phyloP scores from a whole-genome alignment of 1,284 basidiomycete genomes.

The Trichosporon sp. region DNA sequence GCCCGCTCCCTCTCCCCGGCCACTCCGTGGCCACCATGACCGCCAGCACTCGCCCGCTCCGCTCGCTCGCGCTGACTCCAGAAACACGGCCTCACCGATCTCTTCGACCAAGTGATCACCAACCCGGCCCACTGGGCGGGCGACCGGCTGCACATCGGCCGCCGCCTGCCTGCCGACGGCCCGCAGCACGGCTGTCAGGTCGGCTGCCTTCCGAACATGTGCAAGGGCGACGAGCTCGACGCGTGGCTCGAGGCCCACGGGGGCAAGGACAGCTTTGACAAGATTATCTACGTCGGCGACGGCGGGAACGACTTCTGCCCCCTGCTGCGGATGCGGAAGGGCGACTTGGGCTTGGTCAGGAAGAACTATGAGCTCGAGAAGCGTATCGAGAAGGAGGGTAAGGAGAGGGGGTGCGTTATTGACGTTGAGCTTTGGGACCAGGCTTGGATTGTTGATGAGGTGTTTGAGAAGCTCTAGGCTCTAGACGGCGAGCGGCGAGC shows the following conservation, averaged over 20 bases:
- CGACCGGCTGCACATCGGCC: slow-evolving; percentile 68
- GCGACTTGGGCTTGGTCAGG: slow-evolving; percentile 58
- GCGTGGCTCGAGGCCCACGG: slow-evolving; percentile 67
- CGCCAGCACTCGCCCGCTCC: not conserved
- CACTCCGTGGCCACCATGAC: not conserved
- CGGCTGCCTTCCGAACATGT: slow-evolving; percentile 96
- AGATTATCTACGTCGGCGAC: slow-evolving; percentile 87
- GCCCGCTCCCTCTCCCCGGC: no score
- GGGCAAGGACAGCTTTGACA: slow-evolving; percentile 60
- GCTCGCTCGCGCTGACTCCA: not conserved
- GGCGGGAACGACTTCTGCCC: slow-evolving; percentile 96
- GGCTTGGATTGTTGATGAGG: slow-evolving; percentile 88
- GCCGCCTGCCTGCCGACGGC: slow-evolving; percentile 67
- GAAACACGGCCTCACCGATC: slow-evolving; percentile 59
- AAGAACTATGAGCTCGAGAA: slow-evolving; percentile 67
- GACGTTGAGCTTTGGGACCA: slow-evolving; percentile 77
- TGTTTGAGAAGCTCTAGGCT: not conserved
- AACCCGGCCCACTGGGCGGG: slow-evolving; percentile 82
- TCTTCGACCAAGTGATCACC: slow-evolving; percentile 84
- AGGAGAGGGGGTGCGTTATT: slow-evolving; percentile 60
- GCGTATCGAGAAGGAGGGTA: slow-evolving; percentile 66
- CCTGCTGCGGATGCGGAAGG: slow-evolving; percentile 70
- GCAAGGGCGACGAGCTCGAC: slow-evolving; percentile 91
- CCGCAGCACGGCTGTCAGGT: slow-evolving; percentile 79
- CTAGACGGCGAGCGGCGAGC: not conserved